Evolutionary conservation across 352 stramenopile species (phyloP), one percentile per base, ranked within the genome.

Genomic region (Phytophthora hibernalis): DNA sequence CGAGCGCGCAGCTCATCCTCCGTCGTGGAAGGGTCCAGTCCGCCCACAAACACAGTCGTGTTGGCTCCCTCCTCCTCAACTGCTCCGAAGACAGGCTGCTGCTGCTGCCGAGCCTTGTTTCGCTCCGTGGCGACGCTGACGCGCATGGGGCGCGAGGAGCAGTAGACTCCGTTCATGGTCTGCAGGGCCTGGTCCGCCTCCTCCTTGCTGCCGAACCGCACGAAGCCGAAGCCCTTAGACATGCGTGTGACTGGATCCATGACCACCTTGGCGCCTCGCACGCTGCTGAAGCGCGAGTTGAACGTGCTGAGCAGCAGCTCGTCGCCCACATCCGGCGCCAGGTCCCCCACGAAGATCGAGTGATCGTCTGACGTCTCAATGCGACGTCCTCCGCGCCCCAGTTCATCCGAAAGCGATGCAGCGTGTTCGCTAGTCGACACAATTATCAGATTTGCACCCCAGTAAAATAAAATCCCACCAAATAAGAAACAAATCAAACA

Each of bases 141-240:
- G 43, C 92, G 91, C 77, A 98, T 97, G 0, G 87, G 85, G 13
- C 91, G 84, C 20, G 85, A 93, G 8, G 85, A 94, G 50, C 92
- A 96, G 53, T 90, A 93, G 3, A 95, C 86, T 35, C 91, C 92
- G 59, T 96, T 94, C 92, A 98, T 98, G 18, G 85, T 92, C 70
- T 92, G 84, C 52, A 98, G 62, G 10, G 92, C 92, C 65, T 88
- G 79, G 33, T 97, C 87, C 12, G 90, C 88, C 52, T 98, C 92
- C 15, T 95, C 83, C 56, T 97, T 96, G 55, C 79, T 79, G 13
- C 78, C 76, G 69, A 98, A 98, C 21, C 92, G 87, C 35, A 98
- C 91, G 61, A 98, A 98, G 22, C 92, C 92, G 63, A 97, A 98
- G 31, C 92, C 91, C 72, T 97, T 97, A 24, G 91, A 93, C 77